These are phyloP conservation scores for Aspergillus costaricaensis DNA, from an alignment of 2,329 filamentous ascomycete genomes.

Conservation along the genomic window DNA sequence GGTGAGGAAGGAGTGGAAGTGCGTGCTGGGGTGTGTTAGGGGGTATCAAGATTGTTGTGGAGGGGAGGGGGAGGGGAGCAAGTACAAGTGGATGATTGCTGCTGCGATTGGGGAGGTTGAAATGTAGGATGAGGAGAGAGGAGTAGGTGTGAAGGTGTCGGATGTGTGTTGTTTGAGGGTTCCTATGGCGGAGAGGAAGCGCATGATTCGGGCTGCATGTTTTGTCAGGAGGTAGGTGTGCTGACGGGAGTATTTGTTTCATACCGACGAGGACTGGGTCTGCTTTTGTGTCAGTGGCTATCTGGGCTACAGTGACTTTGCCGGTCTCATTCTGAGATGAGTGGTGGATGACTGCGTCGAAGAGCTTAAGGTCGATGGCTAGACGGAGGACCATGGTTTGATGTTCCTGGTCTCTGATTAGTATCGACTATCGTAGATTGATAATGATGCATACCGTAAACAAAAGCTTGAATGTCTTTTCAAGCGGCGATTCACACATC, in stretches of 20 bases:
- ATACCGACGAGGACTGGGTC: not conserved
- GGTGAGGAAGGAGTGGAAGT: conserved; percentile 11
- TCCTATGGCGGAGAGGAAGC: not conserved
- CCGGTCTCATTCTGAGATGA: not conserved
- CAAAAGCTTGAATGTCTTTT: not conserved
- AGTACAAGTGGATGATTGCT: not conserved
- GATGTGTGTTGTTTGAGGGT: not conserved
- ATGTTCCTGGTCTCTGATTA: not conserved
- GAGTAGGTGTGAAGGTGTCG: not conserved
- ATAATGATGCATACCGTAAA: not conserved
- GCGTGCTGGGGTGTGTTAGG: too few relatives aligned
- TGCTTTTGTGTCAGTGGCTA: not conserved
- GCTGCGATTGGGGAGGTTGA: not conserved
- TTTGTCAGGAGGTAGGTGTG: not conserved
- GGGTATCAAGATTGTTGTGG: too few relatives aligned
- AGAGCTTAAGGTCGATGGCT: not conserved
- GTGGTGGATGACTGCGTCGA: not conserved
- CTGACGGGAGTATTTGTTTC: not conserved
- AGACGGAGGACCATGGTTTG: not conserved
- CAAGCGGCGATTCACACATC: not conserved
- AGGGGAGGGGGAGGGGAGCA: too few relatives aligned
- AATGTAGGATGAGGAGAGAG: not conserved
- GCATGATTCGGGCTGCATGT: not conserved
- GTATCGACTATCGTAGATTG: not conserved
- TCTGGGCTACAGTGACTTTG: not conserved